Evolutionary conservation across 1,139 yeast genomes (phyloP).

Genomic region (Kodamaea arcana): DNA sequence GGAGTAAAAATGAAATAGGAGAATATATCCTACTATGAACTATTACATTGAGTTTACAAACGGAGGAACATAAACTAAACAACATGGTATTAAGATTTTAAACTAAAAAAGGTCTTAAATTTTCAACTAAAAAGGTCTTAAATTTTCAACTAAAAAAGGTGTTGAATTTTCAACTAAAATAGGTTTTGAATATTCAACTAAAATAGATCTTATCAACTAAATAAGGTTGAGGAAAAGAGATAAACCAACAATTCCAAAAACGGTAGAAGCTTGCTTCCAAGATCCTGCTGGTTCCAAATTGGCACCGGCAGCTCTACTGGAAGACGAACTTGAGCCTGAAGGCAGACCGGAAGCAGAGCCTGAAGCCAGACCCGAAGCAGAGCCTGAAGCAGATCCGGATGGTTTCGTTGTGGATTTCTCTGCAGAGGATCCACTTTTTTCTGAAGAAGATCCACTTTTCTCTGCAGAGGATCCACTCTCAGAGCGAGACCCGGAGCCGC

Average conservation of each 20-base stretch:
- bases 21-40: too few relatives aligned
- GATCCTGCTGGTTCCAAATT: conserved; percentile 21
- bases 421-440: conserved; percentile 1
- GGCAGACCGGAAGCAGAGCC: conserved; percentile 14
- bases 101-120: too few relatives aligned
- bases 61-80: too few relatives aligned
- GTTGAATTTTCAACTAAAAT: too few relatives aligned
- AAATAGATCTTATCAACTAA: neutral
- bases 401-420: conserved; percentile 6
- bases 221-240: conserved; percentile 32
- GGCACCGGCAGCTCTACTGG: conserved; percentile 12
- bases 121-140: too few relatives aligned
- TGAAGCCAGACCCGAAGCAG: conserved; percentile 10
- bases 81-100: too few relatives aligned
- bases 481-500: neutral
- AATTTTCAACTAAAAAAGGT: too few relatives aligned
- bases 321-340: conserved; percentile 7
- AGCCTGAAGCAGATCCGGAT: conserved; percentile 12
- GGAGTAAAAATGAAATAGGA: too few relatives aligned
- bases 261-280: conserved; percentile 40
- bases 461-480: conserved; percentile 1
- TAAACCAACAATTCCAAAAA: conserved; percentile 36
- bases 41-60: too few relatives aligned
- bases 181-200: neutral
- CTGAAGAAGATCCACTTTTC: conserved; percentile 3